Evolutionary conservation across 2,329 filamentous ascomycete species (phyloP).

Genomic region (Fusarium sp.): DNA sequence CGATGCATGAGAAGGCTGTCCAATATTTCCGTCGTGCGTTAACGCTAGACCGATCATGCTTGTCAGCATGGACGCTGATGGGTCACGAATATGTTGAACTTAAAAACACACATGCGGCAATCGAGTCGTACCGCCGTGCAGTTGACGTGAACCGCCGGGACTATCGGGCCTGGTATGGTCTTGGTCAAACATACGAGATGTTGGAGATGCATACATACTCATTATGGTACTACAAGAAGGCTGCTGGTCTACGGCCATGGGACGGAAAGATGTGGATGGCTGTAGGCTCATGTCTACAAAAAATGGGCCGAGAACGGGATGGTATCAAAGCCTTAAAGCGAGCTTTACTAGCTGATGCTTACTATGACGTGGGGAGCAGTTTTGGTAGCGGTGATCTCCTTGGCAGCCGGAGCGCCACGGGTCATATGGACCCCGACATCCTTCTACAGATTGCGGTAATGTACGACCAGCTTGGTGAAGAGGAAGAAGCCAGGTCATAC

Average conservation of each 20-base stretch:
- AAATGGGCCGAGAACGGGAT: conserved; percentile 86
- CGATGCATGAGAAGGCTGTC: conserved; percentile 96
- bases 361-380: conserved; percentile 74
- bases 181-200: conserved; percentile 97
- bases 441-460: conserved; percentile 89
- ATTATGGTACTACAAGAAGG: conserved; percentile 96
- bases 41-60: conserved; percentile 86
- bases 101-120: conserved; percentile 97
- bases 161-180: conserved; percentile 96
- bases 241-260: conserved; percentile 90
- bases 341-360: conserved; percentile 86
- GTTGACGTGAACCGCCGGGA: conserved; percentile 97
- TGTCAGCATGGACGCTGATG: conserved; percentile 98
- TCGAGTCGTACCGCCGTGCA: conserved; percentile 93
- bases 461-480: conserved; percentile 82
- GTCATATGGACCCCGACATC: conserved; percentile 86
- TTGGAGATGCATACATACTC: conserved; percentile 98
- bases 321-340: conserved; percentile 96
- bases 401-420: conserved; percentile 59
- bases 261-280: conserved; percentile 99
- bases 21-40: conserved; percentile 96
- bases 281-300: conserved; percentile 89
- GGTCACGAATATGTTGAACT: conserved; percentile 98
- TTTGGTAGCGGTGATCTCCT: conserved; percentile 59
- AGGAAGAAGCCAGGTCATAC: conserved; percentile 85